These are phyloP conservation scores for Phytophthora pini DNA, from an alignment of 352 stramenopile genomes.

Conservation along the genomic window DNA sequence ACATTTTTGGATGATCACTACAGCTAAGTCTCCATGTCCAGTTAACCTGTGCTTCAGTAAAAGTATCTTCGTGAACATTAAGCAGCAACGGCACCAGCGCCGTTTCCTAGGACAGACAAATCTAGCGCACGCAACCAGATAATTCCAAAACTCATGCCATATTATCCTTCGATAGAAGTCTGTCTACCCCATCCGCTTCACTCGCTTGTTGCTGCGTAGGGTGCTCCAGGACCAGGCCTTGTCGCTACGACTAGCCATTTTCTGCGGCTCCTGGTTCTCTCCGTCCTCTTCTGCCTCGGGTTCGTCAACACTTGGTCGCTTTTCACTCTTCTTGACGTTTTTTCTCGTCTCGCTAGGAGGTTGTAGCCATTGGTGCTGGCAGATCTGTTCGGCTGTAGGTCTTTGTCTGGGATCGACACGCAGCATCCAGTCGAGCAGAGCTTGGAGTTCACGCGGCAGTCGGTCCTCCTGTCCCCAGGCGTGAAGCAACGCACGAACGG, in stretches of 20 bases:
- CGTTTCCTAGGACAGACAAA: too few species aligned
- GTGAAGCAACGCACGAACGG: slow-evolving; percentile 42
- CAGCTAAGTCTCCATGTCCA: too few species aligned
- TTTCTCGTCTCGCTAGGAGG: background rate
- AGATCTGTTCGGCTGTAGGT: slow-evolving; percentile 45
- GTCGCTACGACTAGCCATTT: slow-evolving; percentile 25
- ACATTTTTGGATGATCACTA: too few species aligned
- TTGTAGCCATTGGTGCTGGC: slow-evolving; percentile 48
- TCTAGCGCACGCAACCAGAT: background rate
- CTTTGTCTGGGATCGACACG: slow-evolving; percentile 40
- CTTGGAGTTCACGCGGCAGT: slow-evolving; percentile 38
- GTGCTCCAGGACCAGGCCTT: slow-evolving; percentile 16
- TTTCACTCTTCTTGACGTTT: slow-evolving; percentile 12
- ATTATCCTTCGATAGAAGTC: background rate
- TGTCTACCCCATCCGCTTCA: slow-evolving; percentile 25
- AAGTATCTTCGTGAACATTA: too few species aligned
- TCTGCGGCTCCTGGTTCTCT: slow-evolving; percentile 37
- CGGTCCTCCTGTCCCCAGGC: slow-evolving; percentile 48
- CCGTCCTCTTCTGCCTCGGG: slow-evolving; percentile 23
- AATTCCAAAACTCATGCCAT: slow-evolving; percentile 1
- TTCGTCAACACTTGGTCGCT: slow-evolving; percentile 14
- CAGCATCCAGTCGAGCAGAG: slow-evolving; percentile 51
- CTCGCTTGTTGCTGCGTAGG: slow-evolving; percentile 26
- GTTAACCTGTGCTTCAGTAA: too few species aligned
- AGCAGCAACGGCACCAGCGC: too few species aligned